These are phyloP conservation scores for Phytophthora nicotianae DNA, from an alignment of 352 stramenopile species.

Conservation along the genomic window DNA sequence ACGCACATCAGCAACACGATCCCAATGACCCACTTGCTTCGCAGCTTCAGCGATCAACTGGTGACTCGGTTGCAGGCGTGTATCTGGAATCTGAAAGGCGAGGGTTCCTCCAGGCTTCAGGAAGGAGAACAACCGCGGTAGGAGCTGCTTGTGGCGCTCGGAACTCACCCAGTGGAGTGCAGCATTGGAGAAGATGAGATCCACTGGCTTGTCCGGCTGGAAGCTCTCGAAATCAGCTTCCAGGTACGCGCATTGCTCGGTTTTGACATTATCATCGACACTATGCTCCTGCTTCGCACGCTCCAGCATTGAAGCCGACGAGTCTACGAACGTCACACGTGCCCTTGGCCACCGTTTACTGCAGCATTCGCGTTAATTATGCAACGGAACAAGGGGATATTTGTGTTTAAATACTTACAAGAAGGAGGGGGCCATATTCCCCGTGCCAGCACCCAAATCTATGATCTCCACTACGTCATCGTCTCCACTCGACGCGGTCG, in stretches of 20 bases:
- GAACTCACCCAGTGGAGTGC: slow-evolving; percentile 62
- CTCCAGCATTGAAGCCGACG: slow-evolving; percentile 63
- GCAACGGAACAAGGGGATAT: neutral
- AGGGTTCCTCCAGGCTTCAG: slow-evolving; percentile 66
- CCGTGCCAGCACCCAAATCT: slow-evolving; percentile 67
- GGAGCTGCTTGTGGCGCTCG: slow-evolving; percentile 37
- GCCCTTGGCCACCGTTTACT: slow-evolving; percentile 58
- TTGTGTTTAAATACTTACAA: slow-evolving; percentile 31
- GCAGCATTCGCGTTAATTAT: neutral
- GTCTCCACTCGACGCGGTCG: neutral
- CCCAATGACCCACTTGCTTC: slow-evolving; percentile 39
- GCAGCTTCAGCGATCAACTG: slow-evolving; percentile 58
- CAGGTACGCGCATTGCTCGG: slow-evolving; percentile 39
- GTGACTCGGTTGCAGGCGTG: slow-evolving; percentile 38
- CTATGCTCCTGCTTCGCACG: slow-evolving; percentile 47
- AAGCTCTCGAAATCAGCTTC: slow-evolving; percentile 65
- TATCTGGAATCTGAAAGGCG: slow-evolving; percentile 48
- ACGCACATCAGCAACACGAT: slow-evolving; percentile 49
- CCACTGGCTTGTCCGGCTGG: slow-evolving; percentile 38
- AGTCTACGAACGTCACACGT: slow-evolving; percentile 63
- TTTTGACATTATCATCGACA: slow-evolving; percentile 21
- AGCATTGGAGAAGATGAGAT: slow-evolving; percentile 63
- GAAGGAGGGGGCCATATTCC: slow-evolving; percentile 72
- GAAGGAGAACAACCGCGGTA: slow-evolving; percentile 51
- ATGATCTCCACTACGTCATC: slow-evolving; percentile 37